phyloP scores from a whole-genome alignment of 2,329 filamentous ascomycete genomes.

The Exophiala phaeomuriformis region DNA sequence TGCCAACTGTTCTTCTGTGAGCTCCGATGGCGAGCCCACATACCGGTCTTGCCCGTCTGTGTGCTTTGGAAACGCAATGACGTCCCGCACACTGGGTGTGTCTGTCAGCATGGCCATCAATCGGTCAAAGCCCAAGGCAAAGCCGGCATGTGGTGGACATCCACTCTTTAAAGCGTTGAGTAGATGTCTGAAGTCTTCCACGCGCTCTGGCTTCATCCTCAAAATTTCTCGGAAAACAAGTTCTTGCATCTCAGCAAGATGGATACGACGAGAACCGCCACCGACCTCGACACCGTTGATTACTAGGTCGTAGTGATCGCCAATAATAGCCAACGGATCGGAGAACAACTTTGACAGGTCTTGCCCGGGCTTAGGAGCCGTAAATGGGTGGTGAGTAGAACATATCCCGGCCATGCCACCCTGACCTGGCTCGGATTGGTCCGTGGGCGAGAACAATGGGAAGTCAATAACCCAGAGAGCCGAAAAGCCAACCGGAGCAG shows the following conservation, averaged over 20 bases:
- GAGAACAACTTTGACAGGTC: slow-evolving; percentile 69
- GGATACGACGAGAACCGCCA: slow-evolving; percentile 87
- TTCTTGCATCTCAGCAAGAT: slow-evolving; percentile 73
- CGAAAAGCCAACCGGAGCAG: slow-evolving; percentile 47
- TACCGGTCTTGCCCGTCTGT: slow-evolving; percentile 81
- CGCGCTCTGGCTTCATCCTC: slow-evolving; percentile 62
- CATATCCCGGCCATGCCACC: slow-evolving; percentile 72
- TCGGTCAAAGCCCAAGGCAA: slow-evolving; percentile 87
- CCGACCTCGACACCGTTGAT: slow-evolving; percentile 93
- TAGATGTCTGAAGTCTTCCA: slow-evolving; percentile 79
- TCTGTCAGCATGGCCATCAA: slow-evolving; percentile 72
- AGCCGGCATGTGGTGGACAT: slow-evolving; percentile 89
- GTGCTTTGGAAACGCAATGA: slow-evolving; percentile 95
- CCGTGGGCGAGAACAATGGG: slow-evolving; percentile 75
- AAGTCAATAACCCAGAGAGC: slow-evolving; percentile 88
- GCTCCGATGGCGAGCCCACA: slow-evolving; percentile 65
- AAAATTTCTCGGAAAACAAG: slow-evolving; percentile 78
- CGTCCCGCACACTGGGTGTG: slow-evolving; percentile 72
- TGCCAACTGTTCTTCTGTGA: slow-evolving; percentile 54
- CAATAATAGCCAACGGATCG: slow-evolving; percentile 64
- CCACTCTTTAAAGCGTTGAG: slow-evolving; percentile 74
- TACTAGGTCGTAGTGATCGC: slow-evolving; percentile 92
- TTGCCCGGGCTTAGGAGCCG: slow-evolving; percentile 63
- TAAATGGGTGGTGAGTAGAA: slow-evolving; percentile 93
- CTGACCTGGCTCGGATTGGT: slow-evolving; percentile 65